phyloP scores from a whole-genome alignment of 78 protist genomes.

The Dictyostelium discoideum region DNA sequence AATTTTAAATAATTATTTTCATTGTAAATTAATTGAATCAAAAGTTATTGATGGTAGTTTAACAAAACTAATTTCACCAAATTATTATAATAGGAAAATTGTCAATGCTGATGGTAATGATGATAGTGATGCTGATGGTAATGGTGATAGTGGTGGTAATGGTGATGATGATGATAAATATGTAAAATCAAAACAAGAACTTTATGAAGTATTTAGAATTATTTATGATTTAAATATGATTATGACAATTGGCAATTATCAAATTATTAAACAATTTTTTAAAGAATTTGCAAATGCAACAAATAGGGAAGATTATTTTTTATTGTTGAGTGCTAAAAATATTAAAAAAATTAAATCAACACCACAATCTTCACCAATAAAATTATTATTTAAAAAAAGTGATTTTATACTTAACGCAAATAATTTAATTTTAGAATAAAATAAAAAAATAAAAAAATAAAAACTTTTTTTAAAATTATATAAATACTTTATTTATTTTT shows the following conservation, averaged over 20 bases:
- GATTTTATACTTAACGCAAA: background rate
- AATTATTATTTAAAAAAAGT: background rate
- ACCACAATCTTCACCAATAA: background rate
- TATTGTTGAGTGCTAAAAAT: background rate
- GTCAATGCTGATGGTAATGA: no score
- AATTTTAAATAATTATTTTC: background rate
- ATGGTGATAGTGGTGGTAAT: no score
- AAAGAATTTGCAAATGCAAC: background rate
- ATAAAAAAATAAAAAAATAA: background rate
- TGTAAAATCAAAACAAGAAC: background rate
- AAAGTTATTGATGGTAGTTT: background rate
- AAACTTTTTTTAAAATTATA: background rate
- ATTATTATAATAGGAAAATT: background rate
- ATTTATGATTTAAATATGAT: background rate
- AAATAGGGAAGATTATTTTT: background rate
- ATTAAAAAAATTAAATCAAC: background rate
- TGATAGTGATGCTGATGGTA: no score
- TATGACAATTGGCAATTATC: background rate
- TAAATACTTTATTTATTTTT: background rate
- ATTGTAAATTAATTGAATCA: background rate
- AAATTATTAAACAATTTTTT: background rate
- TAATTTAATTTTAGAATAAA: no score
- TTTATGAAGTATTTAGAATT: background rate
- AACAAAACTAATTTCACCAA: background rate
- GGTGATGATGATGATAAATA: background rate